Conservation (phyloP, 2,329 filamentous ascomycete genomes). For the Aspergillus caelatus region DNA sequence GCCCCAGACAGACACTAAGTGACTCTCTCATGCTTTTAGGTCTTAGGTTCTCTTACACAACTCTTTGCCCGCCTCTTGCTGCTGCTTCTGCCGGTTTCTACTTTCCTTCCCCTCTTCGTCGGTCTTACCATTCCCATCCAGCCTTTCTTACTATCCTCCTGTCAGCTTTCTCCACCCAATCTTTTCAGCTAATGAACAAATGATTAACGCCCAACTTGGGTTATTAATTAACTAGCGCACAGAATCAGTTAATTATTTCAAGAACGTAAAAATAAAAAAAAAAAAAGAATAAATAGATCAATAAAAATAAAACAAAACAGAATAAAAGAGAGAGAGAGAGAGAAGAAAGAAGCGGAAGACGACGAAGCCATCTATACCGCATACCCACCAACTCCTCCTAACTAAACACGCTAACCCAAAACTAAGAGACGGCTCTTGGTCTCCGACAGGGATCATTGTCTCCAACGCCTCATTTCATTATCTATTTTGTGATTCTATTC, state of each 20-base stretch:
- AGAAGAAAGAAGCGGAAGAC: background rate
- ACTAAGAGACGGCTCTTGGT: constrained; percentile 18
- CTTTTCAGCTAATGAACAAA: background rate
- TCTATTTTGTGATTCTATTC: constrained; percentile 8
- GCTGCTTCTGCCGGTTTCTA: constrained; percentile 5
- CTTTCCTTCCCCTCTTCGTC: constrained; percentile 7
- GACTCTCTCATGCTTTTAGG: background rate
- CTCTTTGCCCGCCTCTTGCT: constrained; percentile 6
- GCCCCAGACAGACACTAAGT: background rate
- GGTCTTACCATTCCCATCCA: background rate
- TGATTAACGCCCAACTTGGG: background rate
- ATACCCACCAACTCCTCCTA: constrained; percentile 8
- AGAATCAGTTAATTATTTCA: background rate
- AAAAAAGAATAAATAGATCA: background rate
- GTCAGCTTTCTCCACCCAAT: background rate
- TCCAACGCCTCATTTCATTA: constrained; percentile 13
- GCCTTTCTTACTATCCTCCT: background rate
- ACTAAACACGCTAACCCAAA: constrained; percentile 5
- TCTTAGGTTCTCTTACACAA: background rate
- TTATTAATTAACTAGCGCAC: background rate
- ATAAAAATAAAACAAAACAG: background rate
- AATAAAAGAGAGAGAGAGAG: background rate
- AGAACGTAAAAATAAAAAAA: background rate
- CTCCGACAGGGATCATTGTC: constrained; percentile 21
- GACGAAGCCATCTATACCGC: background rate